Percentiles rank a stretch among this genome's conserved stretches.
Evolutionary conservation across 2,329 filamentous ascomycete species (phyloP).

Genomic region (Nigrospora oryzae): DNA sequence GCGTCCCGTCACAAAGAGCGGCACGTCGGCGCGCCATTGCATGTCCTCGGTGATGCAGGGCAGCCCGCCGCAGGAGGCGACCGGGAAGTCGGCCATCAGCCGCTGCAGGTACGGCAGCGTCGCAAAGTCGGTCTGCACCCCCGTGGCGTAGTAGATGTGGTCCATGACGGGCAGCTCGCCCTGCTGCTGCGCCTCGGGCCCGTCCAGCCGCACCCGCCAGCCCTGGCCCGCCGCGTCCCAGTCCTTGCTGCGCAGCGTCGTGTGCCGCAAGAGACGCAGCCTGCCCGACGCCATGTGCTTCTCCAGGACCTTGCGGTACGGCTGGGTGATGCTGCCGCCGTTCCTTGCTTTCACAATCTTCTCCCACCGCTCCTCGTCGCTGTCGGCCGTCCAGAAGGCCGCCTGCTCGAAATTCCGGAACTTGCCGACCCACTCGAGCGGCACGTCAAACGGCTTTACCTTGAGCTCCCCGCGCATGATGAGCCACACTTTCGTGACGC

Average conservation of each 20-base stretch:
- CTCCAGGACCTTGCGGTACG: slow-evolving; percentile 59
- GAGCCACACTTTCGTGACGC: slow-evolving; percentile 61
- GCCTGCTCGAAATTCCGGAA: slow-evolving; percentile 72
- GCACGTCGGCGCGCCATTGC: slow-evolving; percentile 66
- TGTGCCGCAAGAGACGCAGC: slow-evolving; percentile 49
- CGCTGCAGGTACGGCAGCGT: slow-evolving; percentile 52
- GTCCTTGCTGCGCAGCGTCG: slow-evolving; percentile 39
- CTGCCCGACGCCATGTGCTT: slow-evolving; percentile 43
- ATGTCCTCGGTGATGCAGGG: slow-evolving; percentile 70
- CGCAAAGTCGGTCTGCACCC: slow-evolving; percentile 54
- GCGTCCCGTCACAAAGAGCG: slow-evolving; percentile 62
- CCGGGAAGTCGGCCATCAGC: slow-evolving; percentile 50
- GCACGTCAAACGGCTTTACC: slow-evolving; percentile 72
- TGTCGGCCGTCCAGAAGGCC: slow-evolving; percentile 68
- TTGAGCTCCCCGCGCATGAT: slow-evolving; percentile 52
- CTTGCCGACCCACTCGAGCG: slow-evolving; percentile 73
- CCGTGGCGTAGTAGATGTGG: slow-evolving; percentile 71
- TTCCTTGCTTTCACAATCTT: slow-evolving; percentile 60
- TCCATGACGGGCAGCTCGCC: slow-evolving; percentile 47
- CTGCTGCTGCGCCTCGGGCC: slow-evolving; percentile 22
- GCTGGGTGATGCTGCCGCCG: slow-evolving; percentile 69
- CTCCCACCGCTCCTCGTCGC: slow-evolving; percentile 57
- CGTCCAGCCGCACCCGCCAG: slow-evolving; percentile 27
- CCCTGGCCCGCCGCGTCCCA: slow-evolving; percentile 39
- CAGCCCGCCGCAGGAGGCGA: slow-evolving; percentile 55